Base-by-base conservation (phyloP, 768 basidiomycete species). In the Russula brevipes region DNA sequence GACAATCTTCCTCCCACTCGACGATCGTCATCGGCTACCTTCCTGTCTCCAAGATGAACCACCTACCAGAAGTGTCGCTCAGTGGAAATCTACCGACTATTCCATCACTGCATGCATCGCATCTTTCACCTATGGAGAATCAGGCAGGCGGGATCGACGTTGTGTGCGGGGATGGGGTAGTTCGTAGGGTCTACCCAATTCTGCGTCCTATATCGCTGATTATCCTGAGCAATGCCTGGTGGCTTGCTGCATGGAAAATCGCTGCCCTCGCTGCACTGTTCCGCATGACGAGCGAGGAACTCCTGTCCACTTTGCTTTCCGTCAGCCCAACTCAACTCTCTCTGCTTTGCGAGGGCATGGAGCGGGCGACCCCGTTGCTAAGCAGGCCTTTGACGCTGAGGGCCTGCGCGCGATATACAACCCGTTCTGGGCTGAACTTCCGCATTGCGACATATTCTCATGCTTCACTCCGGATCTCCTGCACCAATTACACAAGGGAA, bases 111-210 rank as follows among this genome's bases (percentile, higher is more conserved):
- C 38, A 39, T 39, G 38, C 8, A 11, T 7, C 38, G 11, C 38
- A 6, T 39, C 6, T 39, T 39, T 6, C 38, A 39, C 39, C 68
- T 2, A 46, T 71, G 0, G 53, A 42, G 16, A 52, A 2, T 62
- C 68, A 8, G 70, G 66, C 1, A 31, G 47, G 8, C 9, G 71
- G 72, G 8, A 54, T 71, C 7, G 49, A 62, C 3, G 47, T 73
- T 52, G n/a, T 46, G 2, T 57, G 67, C 35, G 65, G 45, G 0
- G 67, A 71, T 50, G 70, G 70, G 4, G 44, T 10, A 1, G 38
- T 67, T 2, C 67, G 66, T 9, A 5, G 12, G 19, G 31, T 50
- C 11, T 33, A 31, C 8, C 30, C 30, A 4, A 50, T 50, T 9
- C 14, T 50, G 49, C 49, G 1, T 10, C 49, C 2, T 50, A 50